Evolutionary conservation across 441 rosid species (phyloP).

Genomic region (Arabidopsis lyrata): DNA sequence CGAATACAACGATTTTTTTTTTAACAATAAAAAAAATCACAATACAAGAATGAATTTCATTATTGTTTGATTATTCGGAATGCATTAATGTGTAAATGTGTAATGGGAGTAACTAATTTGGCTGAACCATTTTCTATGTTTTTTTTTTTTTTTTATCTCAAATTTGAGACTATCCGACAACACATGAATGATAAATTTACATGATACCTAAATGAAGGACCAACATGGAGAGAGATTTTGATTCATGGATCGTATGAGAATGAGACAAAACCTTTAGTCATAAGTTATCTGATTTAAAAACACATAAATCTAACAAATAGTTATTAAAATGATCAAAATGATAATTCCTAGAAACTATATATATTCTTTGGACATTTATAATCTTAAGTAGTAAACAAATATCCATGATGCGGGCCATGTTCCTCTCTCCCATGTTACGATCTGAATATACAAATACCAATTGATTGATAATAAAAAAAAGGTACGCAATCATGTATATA

Average conservation of each 20-base stretch:
- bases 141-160: neutral
- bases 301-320: conserved; percentile 12
- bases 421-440: conserved; percentile 42
- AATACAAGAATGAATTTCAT: neutral
- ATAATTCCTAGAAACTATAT: neutral
- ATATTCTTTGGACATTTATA: conserved; percentile 10
- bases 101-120: neutral
- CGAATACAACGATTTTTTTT: neutral
- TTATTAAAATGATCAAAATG: conserved; percentile 1
- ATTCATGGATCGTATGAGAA: conserved; percentile 31
- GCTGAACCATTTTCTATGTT: neutral
- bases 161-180: conserved; percentile 26
- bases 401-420: conserved; percentile 47
- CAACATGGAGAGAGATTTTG: conserved; percentile 37
- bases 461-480: neutral
- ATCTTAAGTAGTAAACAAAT: conserved; percentile 41
- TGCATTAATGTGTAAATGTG: neutral
- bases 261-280: conserved; percentile 40
- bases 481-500: neutral
- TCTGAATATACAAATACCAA: neutral
- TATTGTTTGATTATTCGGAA: neutral
- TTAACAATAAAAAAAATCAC: neutral
- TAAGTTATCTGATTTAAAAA: conserved; percentile 21
- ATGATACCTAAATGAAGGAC: conserved; percentile 35
- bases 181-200: conserved; percentile 14